Evolutionary conservation across 139 green algal genomes (phyloP), one percentile per base, ranked within the genome.

Genomic region (Cymbomonas tetramitiformis): DNA sequence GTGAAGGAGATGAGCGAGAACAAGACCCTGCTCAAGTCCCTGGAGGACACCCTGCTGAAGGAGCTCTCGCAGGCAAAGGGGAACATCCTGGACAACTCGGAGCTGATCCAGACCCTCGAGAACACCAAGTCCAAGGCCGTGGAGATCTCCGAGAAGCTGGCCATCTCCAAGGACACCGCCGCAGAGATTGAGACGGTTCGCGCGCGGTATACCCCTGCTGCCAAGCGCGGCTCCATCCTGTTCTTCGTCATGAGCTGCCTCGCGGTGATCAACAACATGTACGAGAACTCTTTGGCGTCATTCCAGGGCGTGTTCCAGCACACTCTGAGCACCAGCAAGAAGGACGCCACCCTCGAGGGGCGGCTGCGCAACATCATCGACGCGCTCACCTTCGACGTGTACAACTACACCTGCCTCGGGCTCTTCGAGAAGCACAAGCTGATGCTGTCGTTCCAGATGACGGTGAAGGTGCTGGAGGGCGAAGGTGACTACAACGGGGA

Each of bases 401-500:
- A 87, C 69, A 76, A 69, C 52, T 91, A 86, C 75, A 85, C 79
- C 0, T 88, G 78, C 64, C 68, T 85, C 15, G 80, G 81, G 21
- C 69, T 89, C 29, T 89, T 89, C 48, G 79, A 89, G 65, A 70
- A 65, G 44, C 79, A 89, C 71, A 89, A 89, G 74, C 75, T 89
- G 4, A 82, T 85, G 72, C 73, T 89, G 51, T 77, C 61, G 28
- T 83, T 89, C 68, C 72, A 85, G 69, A 85, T 94, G 76, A 77
- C 77, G 0, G 65, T 82, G 60, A 88, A 86, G 57, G 76, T 90
- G 9, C 50, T 83, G 58, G 76, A 90, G 33, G 81, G 61, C 44
- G 72, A 79, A 15, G 65, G 55, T 0, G 48, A 70, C 23, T 47
- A 85, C 9, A 73, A 88, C 56, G 31, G 47, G n/a, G 38, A 72